Evolutionary conservation across 1,284 basidiomycete species (phyloP).

Genomic region (Moniliophthora roreri): DNA sequence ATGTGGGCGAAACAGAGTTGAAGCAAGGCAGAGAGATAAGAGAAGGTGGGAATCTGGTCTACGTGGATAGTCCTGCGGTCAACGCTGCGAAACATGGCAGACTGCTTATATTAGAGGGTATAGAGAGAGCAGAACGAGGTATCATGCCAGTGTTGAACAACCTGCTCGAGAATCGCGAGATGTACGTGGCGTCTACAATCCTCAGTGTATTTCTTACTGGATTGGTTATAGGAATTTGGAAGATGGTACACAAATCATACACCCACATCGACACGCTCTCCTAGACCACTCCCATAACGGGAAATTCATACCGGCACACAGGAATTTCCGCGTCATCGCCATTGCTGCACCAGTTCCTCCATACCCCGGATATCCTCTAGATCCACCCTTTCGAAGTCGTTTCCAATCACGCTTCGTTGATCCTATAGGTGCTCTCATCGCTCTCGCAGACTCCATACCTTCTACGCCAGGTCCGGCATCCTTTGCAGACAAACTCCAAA

Average conservation of each 20-base stretch:
- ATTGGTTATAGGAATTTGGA: constrained; percentile 53
- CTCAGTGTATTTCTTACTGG: not conserved
- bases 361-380: constrained; percentile 63
- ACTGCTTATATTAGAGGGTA: constrained; percentile 65
- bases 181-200: constrained; percentile 36
- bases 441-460: constrained; percentile 28
- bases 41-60: constrained; percentile 56
- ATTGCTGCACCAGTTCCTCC: constrained; percentile 68
- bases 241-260: constrained; percentile 72
- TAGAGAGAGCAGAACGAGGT: constrained; percentile 69
- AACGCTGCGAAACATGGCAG: constrained; percentile 65
- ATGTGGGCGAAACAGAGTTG: constrained; percentile 69
- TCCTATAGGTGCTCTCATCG: constrained; percentile 53
- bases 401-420: constrained; percentile 70
- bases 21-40: constrained; percentile 69
- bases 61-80: constrained; percentile 65
- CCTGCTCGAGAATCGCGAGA: constrained; percentile 66
- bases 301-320: constrained; percentile 58
- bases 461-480: not conserved
- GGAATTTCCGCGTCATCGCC: constrained; percentile 62
- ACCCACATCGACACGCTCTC: constrained; percentile 55
- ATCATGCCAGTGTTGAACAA: constrained; percentile 63
- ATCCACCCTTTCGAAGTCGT: constrained; percentile 67
- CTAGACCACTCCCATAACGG: constrained; percentile 40
- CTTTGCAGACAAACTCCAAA: constrained; percentile 31